A percentile compares a stretch with the other conserved stretches of the same genome.
These are phyloP conservation scores for Hyaloscypha hepaticicola DNA, from an alignment of 495 filamentous ascomycete genomes.

Conservation along the genomic window DNA sequence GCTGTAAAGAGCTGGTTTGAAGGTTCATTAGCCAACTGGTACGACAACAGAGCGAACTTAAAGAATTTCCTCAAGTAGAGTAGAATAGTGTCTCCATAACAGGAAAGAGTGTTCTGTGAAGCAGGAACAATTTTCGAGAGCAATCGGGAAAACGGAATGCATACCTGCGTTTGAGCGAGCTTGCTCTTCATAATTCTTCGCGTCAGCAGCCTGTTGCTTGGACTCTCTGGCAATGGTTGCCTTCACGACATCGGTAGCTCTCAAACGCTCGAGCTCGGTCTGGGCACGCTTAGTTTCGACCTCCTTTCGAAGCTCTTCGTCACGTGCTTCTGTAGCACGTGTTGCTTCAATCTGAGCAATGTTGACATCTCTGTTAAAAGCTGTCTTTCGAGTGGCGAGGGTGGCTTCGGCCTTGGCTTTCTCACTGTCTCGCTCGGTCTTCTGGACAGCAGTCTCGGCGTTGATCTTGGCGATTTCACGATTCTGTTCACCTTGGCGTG, in stretches of 20 bases:
- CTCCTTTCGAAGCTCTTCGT: conserved; percentile 72
- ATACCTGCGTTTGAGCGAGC: conserved; percentile 53
- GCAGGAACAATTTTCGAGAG: background rate
- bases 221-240: conserved; percentile 71
- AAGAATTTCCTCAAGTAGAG: too few species aligned
- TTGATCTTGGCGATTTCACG: conserved; percentile 76
- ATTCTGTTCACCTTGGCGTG: conserved; percentile 72
- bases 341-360: conserved; percentile 68
- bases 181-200: conserved; percentile 56
- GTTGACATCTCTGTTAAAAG: conserved; percentile 67
- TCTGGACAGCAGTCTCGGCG: conserved; percentile 58
- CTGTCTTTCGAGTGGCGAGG: conserved; percentile 65
- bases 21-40: conserved; percentile 30
- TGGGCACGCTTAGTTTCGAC: conserved; percentile 73
- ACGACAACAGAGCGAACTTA: background rate
- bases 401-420: conserved; percentile 74
- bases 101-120: too few species aligned
- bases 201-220: conserved; percentile 72
- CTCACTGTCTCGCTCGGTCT: conserved; percentile 79
- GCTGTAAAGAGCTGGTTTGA: conserved; percentile 30
- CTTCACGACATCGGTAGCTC: conserved; percentile 74
- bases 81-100: too few species aligned
- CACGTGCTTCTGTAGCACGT: conserved; percentile 66
- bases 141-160: background rate
- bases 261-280: conserved; percentile 74